Percentiles rank a stretch among this genome's conserved stretches.
phyloP scores from a whole-genome alignment of 495 filamentous ascomycete species.

The Penicillium paradoxum region DNA sequence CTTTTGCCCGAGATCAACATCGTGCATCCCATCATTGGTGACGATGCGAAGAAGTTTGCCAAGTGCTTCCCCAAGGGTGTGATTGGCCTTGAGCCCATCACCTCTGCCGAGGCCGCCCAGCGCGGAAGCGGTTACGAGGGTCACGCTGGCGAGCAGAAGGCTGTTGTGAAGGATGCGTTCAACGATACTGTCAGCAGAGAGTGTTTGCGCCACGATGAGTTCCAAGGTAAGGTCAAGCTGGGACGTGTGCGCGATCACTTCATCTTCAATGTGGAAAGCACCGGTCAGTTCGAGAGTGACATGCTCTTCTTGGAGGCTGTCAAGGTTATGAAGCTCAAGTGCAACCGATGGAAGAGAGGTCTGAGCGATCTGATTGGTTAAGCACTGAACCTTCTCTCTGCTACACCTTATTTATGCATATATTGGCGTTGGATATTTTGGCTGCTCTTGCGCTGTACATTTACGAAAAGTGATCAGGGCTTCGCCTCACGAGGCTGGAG shows the following conservation, averaged over 20 bases:
- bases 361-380: conserved; percentile 52
- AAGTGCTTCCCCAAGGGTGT: conserved; percentile 89
- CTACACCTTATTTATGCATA: conserved; percentile 37
- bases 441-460: conserved; percentile 36
- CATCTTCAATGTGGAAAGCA: conserved; percentile 92
- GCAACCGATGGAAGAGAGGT: conserved; percentile 56
- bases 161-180: conserved; percentile 75
- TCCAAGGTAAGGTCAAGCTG: conserved; percentile 90
- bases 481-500: conserved; percentile 36
- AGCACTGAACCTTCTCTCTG: conserved; percentile 13
- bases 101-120: conserved; percentile 55
- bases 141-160: conserved; percentile 69
- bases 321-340: conserved; percentile 77
- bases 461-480: conserved; percentile 39
- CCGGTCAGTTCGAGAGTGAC: conserved; percentile 88
- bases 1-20: conserved; percentile 85
- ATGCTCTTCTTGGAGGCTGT: conserved; percentile 86
- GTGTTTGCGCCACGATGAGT: conserved; percentile 85
- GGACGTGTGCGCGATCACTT: conserved; percentile 91
- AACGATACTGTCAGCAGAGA: conserved; percentile 93
- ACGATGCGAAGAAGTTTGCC: conserved; percentile 82
- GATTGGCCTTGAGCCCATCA: conserved; percentile 71
- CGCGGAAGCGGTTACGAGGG: conserved; percentile 65
- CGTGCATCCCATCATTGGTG: conserved; percentile 71
- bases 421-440: conserved; percentile 40